Evolutionary conservation across 2,329 filamentous ascomycete species (phyloP).

Genomic region (Zasmidium cellare): DNA sequence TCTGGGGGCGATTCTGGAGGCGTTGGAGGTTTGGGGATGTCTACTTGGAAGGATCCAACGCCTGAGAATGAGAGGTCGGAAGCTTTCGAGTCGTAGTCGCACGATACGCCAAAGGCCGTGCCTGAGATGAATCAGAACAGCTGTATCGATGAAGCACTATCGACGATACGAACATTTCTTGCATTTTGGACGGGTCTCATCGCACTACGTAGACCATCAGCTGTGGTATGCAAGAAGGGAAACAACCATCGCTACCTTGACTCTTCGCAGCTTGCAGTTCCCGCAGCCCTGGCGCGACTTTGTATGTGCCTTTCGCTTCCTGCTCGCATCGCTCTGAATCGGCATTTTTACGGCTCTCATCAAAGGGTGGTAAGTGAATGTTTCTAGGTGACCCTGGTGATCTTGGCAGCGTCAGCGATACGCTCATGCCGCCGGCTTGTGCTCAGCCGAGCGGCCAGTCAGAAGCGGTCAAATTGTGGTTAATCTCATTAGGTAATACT

Average conservation of each 20-base stretch:
- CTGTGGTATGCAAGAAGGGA: background rate
- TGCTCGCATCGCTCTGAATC: background rate
- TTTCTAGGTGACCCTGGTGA: background rate
- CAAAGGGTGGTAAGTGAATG: background rate
- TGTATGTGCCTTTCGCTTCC: conserved; percentile 41
- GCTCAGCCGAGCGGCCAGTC: background rate
- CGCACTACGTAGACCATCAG: conserved; percentile 45
- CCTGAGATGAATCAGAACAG: conserved; percentile 6
- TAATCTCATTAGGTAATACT: background rate
- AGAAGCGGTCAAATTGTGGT: background rate
- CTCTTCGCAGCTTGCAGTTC: conserved; percentile 57
- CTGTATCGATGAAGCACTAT: background rate
- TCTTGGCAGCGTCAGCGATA: conserved; percentile 1
- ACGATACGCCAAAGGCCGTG: conserved; percentile 47
- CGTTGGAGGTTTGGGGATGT: conserved; percentile 1
- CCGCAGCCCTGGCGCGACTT: conserved; percentile 57
- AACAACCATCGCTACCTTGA: conserved; percentile 46
- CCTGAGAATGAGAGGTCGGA: conserved; percentile 24
- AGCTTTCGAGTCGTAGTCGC: conserved; percentile 44
- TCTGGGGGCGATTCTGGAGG: conserved; percentile 6
- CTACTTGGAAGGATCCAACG: conserved; percentile 23
- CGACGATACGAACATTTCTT: conserved; percentile 47
- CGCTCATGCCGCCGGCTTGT: background rate
- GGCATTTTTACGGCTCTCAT: background rate
- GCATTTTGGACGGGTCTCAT: conserved; percentile 54